A percentile compares a stretch with the other conserved stretches of the same genome.
phyloP scores from a whole-genome alignment of 78 protist species.

The Cavenderia fasciculata region DNA sequence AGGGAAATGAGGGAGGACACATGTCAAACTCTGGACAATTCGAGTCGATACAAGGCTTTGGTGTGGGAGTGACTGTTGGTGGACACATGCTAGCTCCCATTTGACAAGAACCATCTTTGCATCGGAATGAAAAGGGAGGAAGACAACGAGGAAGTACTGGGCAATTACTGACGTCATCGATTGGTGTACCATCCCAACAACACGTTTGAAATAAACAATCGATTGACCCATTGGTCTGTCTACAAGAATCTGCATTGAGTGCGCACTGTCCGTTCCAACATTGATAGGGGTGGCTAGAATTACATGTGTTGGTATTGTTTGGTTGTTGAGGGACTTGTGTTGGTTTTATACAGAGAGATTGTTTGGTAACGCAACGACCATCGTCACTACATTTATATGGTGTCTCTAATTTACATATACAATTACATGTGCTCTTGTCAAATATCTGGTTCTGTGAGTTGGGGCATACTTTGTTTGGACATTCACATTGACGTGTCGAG shows the following conservation, averaged over 20 bases:
- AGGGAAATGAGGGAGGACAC: not conserved
- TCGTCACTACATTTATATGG: constrained; percentile 7
- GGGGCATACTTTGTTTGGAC: too few relatives aligned
- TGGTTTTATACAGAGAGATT: too few relatives aligned
- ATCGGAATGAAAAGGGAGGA: not conserved
- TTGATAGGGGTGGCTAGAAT: constrained; percentile 1
- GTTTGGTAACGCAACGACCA: too few relatives aligned
- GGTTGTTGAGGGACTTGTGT: too few relatives aligned
- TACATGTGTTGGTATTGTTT: not conserved
- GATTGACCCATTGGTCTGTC: too few relatives aligned
- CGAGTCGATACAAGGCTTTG: constrained; percentile 6
- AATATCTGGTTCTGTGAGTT: not conserved
- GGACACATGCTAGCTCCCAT: not conserved
- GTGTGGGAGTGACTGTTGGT: not conserved
- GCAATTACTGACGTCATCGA: not conserved
- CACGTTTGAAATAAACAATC: constrained; percentile 16
- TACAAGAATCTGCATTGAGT: not conserved
- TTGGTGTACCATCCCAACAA: constrained; percentile 34
- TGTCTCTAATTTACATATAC: not conserved
- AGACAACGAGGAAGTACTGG: constrained; percentile 15
- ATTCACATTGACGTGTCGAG: too few relatives aligned
- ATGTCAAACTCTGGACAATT: constrained; percentile 22
- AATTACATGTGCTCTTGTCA: not conserved
- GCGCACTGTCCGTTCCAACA: constrained; percentile 11
- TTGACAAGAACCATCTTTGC: constrained; percentile 41